Percentiles rank a stretch among this genome's conserved stretches.
phyloP scores from a whole-genome alignment of 768 basidiomycete species.

The Lactarius vividus region DNA sequence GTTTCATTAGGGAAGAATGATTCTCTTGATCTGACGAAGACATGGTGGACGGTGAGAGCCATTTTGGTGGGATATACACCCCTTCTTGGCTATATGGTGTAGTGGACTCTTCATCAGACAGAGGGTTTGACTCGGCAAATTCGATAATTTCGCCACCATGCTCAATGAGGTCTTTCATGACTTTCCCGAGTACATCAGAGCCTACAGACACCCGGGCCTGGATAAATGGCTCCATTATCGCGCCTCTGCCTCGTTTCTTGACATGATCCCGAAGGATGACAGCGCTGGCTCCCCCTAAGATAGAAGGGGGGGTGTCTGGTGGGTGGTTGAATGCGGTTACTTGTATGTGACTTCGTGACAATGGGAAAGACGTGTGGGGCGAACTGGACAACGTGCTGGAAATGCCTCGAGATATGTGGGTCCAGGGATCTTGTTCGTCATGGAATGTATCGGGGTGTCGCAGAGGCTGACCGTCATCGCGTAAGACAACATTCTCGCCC shows the following conservation, averaged over 20 bases:
- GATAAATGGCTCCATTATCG: conserved; percentile 78
- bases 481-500: conserved; percentile 75
- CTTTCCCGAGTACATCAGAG: conserved; percentile 68
- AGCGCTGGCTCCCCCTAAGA: conserved; percentile 65
- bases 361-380: conserved; percentile 69
- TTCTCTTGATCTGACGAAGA: conserved; percentile 32
- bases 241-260: conserved; percentile 61
- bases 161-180: conserved; percentile 83
- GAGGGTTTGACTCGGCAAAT: conserved; percentile 46
- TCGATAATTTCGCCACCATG: conserved; percentile 77
- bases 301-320: conserved; percentile 42
- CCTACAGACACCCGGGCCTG: conserved; percentile 63
- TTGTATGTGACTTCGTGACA: conserved; percentile 61
- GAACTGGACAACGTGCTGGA: conserved; percentile 72
- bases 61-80: conserved; percentile 71
- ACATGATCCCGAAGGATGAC: conserved; percentile 61
- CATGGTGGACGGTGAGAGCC: conserved; percentile 66
- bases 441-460: conserved; percentile 49
- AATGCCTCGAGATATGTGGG: conserved; percentile 65
- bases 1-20: conserved; percentile 43
- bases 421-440: conserved; percentile 42
- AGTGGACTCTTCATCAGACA: conserved; percentile 38
- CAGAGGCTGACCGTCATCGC: conserved; percentile 49
- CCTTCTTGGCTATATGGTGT: conserved; percentile 55
- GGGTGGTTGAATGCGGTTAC: conserved; percentile 47